A percentile compares a stretch with the other conserved stretches of the same genome.
phyloP scores from a whole-genome alignment of 2,329 filamentous ascomycete species.

The Sporothrix mexicana region DNA sequence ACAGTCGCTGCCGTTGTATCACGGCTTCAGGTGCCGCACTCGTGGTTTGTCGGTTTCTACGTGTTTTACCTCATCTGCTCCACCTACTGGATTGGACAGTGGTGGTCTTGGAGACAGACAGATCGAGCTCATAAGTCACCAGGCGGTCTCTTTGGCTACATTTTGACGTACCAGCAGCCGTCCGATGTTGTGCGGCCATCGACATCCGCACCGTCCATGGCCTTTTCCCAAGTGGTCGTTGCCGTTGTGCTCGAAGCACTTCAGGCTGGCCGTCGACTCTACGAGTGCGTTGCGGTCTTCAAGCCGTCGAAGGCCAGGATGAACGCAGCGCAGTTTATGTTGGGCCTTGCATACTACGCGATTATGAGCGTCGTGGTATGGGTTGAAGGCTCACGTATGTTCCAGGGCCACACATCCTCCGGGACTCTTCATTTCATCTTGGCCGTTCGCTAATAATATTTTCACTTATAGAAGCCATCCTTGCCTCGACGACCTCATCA shows the following conservation, averaged over 20 bases:
- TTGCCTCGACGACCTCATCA: slow-evolving; percentile 33
- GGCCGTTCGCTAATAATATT: slow-evolving; percentile 10
- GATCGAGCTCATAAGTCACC: neutral
- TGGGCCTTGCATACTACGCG: slow-evolving; percentile 80
- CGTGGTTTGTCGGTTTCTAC: slow-evolving; percentile 92
- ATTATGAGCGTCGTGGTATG: slow-evolving; percentile 76
- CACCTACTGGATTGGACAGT: slow-evolving; percentile 73
- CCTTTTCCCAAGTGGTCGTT: slow-evolving; percentile 65
- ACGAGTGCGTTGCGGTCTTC: slow-evolving; percentile 71
- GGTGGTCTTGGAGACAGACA: slow-evolving; percentile 47
- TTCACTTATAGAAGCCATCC: slow-evolving; percentile 36
- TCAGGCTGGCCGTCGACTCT: slow-evolving; percentile 76
- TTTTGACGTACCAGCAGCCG: slow-evolving; percentile 20
- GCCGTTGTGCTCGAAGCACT: slow-evolving; percentile 75
- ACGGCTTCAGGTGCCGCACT: slow-evolving; percentile 63
- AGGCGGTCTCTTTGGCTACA: slow-evolving; percentile 28
- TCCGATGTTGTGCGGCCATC: neutral
- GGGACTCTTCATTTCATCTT: neutral
- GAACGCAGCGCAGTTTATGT: slow-evolving; percentile 82
- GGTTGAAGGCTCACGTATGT: slow-evolving; percentile 77
- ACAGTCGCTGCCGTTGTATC: slow-evolving; percentile 26
- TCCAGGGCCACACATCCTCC: slow-evolving; percentile 57
- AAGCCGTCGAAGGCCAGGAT: slow-evolving; percentile 76
- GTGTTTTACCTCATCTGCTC: slow-evolving; percentile 71
- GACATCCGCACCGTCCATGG: slow-evolving; percentile 54